A percentile compares a stretch with the other conserved stretches of the same genome.
Conservation (phyloP, 2,329 filamentous ascomycete species). For the Phyllosticta citribraziliensis region DNA sequence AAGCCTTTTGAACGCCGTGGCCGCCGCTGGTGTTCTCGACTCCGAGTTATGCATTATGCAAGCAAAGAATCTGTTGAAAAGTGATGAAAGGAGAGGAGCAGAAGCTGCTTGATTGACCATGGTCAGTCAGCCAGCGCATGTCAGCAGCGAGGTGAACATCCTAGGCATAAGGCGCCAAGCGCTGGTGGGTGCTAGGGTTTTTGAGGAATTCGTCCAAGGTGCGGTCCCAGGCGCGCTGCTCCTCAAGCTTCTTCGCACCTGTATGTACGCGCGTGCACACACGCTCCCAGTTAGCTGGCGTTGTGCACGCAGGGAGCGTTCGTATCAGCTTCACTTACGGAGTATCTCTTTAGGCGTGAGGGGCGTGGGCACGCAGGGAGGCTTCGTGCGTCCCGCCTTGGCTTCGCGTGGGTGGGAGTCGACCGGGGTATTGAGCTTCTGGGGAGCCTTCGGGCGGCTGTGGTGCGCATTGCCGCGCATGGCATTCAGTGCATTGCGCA, state of each 20-base stretch:
- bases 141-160: background rate
- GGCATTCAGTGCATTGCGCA: background rate
- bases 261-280: background rate
- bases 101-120: background rate
- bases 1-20: background rate
- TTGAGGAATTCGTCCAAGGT: background rate
- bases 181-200: slow-evolving; percentile 5
- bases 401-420: background rate
- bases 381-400: background rate
- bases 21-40: background rate
- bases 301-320: background rate
- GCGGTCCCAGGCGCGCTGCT: background rate
- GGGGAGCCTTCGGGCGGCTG: background rate
- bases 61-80: background rate
- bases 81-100: background rate
- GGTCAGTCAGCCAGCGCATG: background rate
- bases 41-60: background rate
- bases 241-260: background rate
- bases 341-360: background rate
- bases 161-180: slow-evolving; percentile 7
- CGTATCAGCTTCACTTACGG: background rate
- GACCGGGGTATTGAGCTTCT: background rate
- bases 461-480: background rate
- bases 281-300: background rate
- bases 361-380: background rate